These are phyloP conservation scores for Actinomortierella wolfii DNA, from an alignment of 371 early-diverging fungal genomes.

Conservation along the genomic window DNA sequence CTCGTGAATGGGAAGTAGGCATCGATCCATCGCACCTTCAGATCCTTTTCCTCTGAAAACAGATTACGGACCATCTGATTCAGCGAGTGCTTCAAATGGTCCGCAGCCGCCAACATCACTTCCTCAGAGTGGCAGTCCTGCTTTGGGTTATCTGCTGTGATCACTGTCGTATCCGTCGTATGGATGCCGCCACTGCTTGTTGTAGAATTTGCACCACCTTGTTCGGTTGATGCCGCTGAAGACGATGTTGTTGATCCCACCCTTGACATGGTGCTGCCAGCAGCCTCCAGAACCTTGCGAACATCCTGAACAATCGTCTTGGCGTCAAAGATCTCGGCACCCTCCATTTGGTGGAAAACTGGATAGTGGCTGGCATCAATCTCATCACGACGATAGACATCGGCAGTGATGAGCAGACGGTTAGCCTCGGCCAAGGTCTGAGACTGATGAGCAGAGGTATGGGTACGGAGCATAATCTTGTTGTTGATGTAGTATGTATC, in stretches of 20 bases:
- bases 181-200: conserved; percentile 43
- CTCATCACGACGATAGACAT: conserved; percentile 98
- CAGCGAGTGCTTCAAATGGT: conserved; percentile 79
- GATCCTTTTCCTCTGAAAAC: conserved; percentile 67
- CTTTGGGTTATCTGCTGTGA: conserved; percentile 60
- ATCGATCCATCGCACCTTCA: conserved; percentile 95
- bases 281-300: conserved; percentile 6
- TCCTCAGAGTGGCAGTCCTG: conserved; percentile 60
- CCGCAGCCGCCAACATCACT: conserved; percentile 57
- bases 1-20: conserved; percentile 96
- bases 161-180: conserved; percentile 58
- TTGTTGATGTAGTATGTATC: conserved; percentile 95
- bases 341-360: conserved; percentile 98
- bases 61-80: conserved; percentile 80
- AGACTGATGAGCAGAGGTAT: conserved; percentile 94
- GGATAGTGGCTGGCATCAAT: conserved; percentile 96
- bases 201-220: neutral
- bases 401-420: conserved; percentile 86
- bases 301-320: conserved; percentile 33
- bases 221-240: conserved; percentile 3
- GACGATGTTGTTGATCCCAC: neutral
- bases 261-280: neutral
- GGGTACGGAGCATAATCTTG: conserved; percentile 83
- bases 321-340: conserved; percentile 67
- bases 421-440: conserved; percentile 61